Conservation (phyloP, 139 green algal species). For the Chlamydomonas sp. region DNA sequence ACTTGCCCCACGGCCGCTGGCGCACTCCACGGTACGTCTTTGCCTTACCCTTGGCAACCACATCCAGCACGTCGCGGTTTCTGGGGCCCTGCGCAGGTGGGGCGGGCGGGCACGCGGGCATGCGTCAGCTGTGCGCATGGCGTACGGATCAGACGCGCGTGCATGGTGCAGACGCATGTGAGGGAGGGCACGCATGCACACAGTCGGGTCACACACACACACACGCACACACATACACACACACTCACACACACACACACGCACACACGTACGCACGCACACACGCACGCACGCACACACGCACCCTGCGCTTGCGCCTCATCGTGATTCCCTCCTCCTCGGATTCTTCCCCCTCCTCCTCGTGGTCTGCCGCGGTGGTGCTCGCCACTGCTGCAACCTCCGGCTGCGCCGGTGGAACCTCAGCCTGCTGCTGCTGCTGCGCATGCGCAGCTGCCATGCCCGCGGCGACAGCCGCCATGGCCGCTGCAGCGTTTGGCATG, state of each 20-base stretch:
- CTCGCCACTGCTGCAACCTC: no score
- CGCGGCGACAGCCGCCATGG: no score
- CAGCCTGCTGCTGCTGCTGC: no score
- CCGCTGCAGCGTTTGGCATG: no score
- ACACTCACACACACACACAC: neutral
- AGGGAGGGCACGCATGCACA: neutral
- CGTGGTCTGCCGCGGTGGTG: no score
- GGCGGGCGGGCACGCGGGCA: neutral
- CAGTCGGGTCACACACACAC: constrained; percentile 1
- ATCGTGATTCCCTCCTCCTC: no score
- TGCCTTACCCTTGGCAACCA: constrained; percentile 63
- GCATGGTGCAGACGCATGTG: neutral
- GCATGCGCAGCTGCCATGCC: no score
- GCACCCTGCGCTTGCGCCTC: no score
- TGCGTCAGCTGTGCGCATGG: neutral
- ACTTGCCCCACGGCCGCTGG: constrained; percentile 95
- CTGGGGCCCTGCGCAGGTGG: neutral
- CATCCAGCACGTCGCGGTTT: no score
- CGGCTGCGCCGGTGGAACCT: no score
- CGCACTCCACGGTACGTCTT: constrained; percentile 90
- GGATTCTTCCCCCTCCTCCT: no score
- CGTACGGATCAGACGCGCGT: neutral
- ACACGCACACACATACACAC: constrained; percentile 6
- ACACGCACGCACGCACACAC: neutral
- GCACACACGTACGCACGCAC: neutral